Percentiles rank a stretch among this genome's conserved stretches.
phyloP scores from a whole-genome alignment of 352 stramenopile genomes.

The Globisporangium solare region DNA sequence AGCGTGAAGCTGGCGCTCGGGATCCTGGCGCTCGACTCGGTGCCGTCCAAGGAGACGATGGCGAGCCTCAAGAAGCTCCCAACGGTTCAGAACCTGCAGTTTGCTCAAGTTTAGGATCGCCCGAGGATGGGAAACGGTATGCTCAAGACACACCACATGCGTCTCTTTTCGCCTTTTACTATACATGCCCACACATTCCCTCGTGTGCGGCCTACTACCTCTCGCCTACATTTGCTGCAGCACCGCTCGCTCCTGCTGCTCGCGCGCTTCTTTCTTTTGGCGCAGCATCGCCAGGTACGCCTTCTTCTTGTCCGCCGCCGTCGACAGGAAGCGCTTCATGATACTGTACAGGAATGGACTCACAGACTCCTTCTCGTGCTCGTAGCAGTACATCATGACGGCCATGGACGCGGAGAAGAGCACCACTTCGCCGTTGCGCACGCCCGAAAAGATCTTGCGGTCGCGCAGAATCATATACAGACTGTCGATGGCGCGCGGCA shows the following conservation, averaged over 20 bases:
- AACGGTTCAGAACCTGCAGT: conserved; percentile 63
- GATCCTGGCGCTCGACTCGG: conserved; percentile 67
- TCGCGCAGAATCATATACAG: conserved; percentile 75
- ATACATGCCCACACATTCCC: not conserved
- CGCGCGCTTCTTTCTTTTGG: conserved; percentile 13
- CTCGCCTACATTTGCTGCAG: not conserved
- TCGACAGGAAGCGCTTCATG: conserved; percentile 77
- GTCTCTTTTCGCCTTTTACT: too few species aligned
- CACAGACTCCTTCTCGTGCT: conserved; percentile 71
- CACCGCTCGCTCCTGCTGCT: conserved; percentile 1
- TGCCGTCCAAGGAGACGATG: conserved; percentile 52
- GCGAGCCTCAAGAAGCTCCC: conserved; percentile 52
- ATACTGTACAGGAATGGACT: conserved; percentile 57
- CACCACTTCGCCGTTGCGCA: conserved; percentile 64
- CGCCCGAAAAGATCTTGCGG: conserved; percentile 57
- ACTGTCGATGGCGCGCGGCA: conserved; percentile 72
- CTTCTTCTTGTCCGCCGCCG: conserved; percentile 65
- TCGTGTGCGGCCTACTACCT: not conserved
- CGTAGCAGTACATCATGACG: conserved; percentile 82
- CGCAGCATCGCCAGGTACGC: conserved; percentile 33
- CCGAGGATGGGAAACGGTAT: too few species aligned
- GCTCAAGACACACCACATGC: not conserved
- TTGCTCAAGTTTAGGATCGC: conserved; percentile 46
- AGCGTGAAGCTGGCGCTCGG: conserved; percentile 57
- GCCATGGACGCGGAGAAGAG: conserved; percentile 78